phyloP scores from a whole-genome alignment of 1,284 basidiomycete species.

The Microbotryomycetes sp. region DNA sequence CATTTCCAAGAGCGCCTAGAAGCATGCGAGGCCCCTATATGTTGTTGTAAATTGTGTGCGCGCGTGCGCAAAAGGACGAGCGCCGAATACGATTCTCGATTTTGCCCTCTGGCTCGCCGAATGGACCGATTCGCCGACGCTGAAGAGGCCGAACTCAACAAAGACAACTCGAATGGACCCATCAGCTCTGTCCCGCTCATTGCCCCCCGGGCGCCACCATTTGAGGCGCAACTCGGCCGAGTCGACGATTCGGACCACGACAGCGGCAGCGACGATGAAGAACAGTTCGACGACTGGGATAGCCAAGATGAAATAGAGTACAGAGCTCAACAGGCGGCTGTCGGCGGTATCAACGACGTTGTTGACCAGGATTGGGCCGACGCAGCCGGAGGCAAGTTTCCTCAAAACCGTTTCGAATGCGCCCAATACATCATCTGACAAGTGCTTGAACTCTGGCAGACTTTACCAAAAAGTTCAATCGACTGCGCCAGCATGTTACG shows the following conservation, averaged over 20 bases:
- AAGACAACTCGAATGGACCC: background rate
- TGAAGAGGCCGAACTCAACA: background rate
- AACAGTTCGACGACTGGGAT: slow-evolving; percentile 39
- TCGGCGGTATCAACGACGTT: slow-evolving; percentile 27
- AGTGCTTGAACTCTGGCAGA: slow-evolving; percentile 58
- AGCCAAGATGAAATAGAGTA: slow-evolving; percentile 10
- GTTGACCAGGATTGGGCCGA: slow-evolving; percentile 84
- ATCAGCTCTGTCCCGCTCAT: background rate
- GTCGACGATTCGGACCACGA: slow-evolving; percentile 38
- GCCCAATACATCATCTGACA: too few relatives aligned
- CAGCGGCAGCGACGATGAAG: slow-evolving; percentile 44
- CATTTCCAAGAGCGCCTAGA: too few relatives aligned
- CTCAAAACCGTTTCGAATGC: background rate
- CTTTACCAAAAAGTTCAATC: slow-evolving; percentile 95
- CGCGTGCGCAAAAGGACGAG: too few relatives aligned
- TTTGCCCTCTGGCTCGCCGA: background rate
- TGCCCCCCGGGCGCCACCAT: background rate
- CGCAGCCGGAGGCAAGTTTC: slow-evolving; percentile 56
- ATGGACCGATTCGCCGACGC: background rate
- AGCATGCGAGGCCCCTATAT: too few relatives aligned
- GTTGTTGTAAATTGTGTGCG: too few relatives aligned
- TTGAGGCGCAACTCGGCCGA: slow-evolving; percentile 4
- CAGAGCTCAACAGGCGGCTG: background rate
- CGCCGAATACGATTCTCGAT: background rate
- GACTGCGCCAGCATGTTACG: slow-evolving; percentile 63